Percentiles rank a stretch among this genome's conserved stretches.
These are phyloP conservation scores for Termitomyces sp. DNA, from an alignment of 768 basidiomycete species.

Conservation along the genomic window DNA sequence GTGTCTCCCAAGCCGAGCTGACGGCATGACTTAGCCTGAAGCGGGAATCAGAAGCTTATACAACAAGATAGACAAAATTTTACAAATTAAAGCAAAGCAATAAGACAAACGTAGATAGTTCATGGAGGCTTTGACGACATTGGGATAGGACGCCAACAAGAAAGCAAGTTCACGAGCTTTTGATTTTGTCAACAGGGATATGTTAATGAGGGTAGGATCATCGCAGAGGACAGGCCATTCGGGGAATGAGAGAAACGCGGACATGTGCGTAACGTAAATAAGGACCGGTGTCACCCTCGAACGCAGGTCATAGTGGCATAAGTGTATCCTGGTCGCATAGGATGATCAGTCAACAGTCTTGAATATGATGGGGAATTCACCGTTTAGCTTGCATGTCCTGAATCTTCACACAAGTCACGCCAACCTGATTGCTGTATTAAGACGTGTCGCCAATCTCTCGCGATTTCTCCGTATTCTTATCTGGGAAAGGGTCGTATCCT, in stretches of 20 bases:
- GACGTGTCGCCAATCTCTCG: constrained; percentile 82
- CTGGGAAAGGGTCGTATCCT: constrained; percentile 88
- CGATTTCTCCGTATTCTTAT: constrained; percentile 95
- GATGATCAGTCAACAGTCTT: background rate
- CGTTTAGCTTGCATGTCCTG: constrained; percentile 95
- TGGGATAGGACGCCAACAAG: constrained; percentile 9
- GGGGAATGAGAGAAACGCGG: constrained; percentile 66
- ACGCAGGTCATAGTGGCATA: constrained; percentile 95
- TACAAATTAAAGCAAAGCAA: constrained; percentile 2
- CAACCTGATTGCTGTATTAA: constrained; percentile 71
- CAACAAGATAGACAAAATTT: background rate
- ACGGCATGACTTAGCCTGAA: constrained; percentile 3
- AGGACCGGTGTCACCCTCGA: constrained; percentile 92
- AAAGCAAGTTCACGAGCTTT: constrained; percentile 10
- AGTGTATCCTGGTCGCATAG: constrained; percentile 66
- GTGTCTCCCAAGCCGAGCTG: constrained; percentile 6
- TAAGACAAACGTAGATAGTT: constrained; percentile 5
- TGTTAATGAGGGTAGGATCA: constrained; percentile 5
- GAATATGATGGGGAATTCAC: constrained; percentile 33
- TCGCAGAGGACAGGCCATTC: constrained; percentile 5
- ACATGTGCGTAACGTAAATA: constrained; percentile 97
- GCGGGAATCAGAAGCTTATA: background rate
- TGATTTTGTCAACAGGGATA: background rate
- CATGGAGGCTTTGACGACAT: constrained; percentile 4
- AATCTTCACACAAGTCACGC: constrained; percentile 93